A percentile compares a stretch with the other conserved stretches of the same genome.
Evolutionary conservation across 805 yeast species (phyloP).

Genomic region (Yarrowia deformans): DNA sequence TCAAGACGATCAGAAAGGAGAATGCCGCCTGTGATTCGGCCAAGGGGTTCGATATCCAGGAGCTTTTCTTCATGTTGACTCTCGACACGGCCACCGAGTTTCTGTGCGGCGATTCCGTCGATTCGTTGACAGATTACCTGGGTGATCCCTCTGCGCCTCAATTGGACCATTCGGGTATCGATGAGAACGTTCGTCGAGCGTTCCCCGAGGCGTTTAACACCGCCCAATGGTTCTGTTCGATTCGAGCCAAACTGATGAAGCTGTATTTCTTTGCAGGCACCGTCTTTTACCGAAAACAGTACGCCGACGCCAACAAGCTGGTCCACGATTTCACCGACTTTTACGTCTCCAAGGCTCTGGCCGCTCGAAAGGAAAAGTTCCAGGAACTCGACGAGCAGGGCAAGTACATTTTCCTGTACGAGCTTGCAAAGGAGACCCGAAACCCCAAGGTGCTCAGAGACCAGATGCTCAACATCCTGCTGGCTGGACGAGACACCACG

Average conservation of each 20-base stretch:
- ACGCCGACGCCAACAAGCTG: conserved; percentile 48
- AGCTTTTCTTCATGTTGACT: conserved; percentile 47
- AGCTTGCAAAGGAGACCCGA: conserved; percentile 58
- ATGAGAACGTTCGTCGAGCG: conserved; percentile 42
- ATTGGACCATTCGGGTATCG: conserved; percentile 14
- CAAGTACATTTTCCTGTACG: conserved; percentile 58
- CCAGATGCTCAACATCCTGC: conserved; percentile 59
- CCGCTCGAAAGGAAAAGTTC: conserved; percentile 39
- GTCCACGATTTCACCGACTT: conserved; percentile 52
- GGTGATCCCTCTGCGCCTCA: conserved; percentile 40
- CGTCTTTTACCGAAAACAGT: conserved; percentile 44
- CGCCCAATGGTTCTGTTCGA: conserved; percentile 42
- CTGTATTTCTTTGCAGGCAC: conserved; percentile 41
- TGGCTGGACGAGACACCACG: conserved; percentile 66
- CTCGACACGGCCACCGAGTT: conserved; percentile 51
- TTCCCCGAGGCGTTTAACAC: conserved; percentile 43
- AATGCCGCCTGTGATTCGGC: not conserved
- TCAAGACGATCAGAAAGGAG: conserved; percentile 31
- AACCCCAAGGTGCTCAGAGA: conserved; percentile 58
- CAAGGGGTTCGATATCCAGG: conserved; percentile 47
- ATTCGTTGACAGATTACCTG: conserved; percentile 43
- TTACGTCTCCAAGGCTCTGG: conserved; percentile 54
- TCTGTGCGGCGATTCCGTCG: conserved; percentile 49
- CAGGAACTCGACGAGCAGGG: conserved; percentile 47
- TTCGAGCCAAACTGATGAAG: conserved; percentile 43